Evolutionary conservation across 2,329 filamentous ascomycete species (phyloP), one percentile per base, ranked within the genome.

Genomic region (Penicillium frequentans): DNA sequence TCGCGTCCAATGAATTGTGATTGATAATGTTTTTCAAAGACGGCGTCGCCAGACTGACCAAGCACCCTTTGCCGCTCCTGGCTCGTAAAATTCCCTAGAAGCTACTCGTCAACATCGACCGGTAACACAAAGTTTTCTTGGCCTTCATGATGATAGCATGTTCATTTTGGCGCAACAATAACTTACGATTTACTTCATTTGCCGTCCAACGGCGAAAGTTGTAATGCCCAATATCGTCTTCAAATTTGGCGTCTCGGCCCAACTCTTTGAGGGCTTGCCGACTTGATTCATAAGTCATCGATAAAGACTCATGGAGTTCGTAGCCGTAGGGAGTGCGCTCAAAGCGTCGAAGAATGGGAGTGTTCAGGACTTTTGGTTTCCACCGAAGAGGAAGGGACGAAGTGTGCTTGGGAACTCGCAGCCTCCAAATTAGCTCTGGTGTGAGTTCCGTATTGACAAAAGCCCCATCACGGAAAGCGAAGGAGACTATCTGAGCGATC

Each of bases 21-120:
- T 55, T 71, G 51, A 42, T 71, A 69, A 48, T 70, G 48, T 43
- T 56, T 70, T 64, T 71, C 51, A 56, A 70, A 68, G 44, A 68
- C 60, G 1, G 53, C 52, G 46, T 67, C 47, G 21, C 64, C 58
- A 3, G 62, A 70, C 57, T 71, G 50, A 10, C 62, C 43, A 24
- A 71, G 65, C 26, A 70, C 66, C 49, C 66, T 64, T 39, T 70
- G 46, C 59, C 57, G 60, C 54, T 71, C 65, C 59, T 71, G 51
- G 50, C 61, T 67, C 13, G 62, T 71, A 45, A 69, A 70, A 56
- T 67, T 65, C 44, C 54, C 63, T 24, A 5, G 5, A 24, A 24
- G 24, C 24, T 24, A 4, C 5, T 24, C 3, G 24, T 24, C 24
- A 24, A 24, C 24, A 24, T 24, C 24, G 24, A n/a, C n/a, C n/a